Evolutionary conservation across 2,329 filamentous ascomycete species (phyloP), one percentile per base, ranked within the genome.

Genomic region (Diatrype stigma): DNA sequence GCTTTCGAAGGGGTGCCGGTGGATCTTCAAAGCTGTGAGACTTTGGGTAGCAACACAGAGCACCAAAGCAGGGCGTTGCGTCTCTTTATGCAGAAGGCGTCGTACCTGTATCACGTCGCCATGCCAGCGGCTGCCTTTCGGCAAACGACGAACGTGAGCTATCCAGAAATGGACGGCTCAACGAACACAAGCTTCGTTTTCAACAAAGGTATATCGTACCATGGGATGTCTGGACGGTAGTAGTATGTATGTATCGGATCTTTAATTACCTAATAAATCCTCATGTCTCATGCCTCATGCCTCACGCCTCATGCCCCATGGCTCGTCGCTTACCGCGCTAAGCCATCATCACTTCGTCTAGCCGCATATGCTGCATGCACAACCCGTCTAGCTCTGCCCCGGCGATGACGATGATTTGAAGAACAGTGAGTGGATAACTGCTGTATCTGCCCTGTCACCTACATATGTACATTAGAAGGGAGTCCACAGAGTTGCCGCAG

Each of bases 31-130:
- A 50, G 53, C 48, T 42, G 65, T 66, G 56, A 49, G 51, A 67
- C 64, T 53, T 66, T 67, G 55, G 63, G 65, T 65, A 63, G 56
- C 61, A 58, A 63, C 47, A 58, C 52, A 49, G 55, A 53, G 50
- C 23, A 50, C 54, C 51, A 45, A 49, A 48, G 55, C 53, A 42
- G 46, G 47, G 51, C 51, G 46, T 50, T 45, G 47, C 45, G 28
- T 54, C 46, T 56, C 47, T 51, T n/a, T 42, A 51, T 53, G 53
- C 47, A 35, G 32, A 48, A 53, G 30, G 42, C 3, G 61, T 57
- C 38, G 46, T 49, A 59, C 60, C 42, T 40, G 50, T 60, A 46
- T 47, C 32, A 60, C 54, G 30, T 47, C 52, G 51, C 52, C 40
- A 44, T 54, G 54, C 51, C 54, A 55, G 51, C 52, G 50, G 28